Conservation (phyloP, 352 stramenopile genomes). For the Phytophthora ohioensis region DNA sequence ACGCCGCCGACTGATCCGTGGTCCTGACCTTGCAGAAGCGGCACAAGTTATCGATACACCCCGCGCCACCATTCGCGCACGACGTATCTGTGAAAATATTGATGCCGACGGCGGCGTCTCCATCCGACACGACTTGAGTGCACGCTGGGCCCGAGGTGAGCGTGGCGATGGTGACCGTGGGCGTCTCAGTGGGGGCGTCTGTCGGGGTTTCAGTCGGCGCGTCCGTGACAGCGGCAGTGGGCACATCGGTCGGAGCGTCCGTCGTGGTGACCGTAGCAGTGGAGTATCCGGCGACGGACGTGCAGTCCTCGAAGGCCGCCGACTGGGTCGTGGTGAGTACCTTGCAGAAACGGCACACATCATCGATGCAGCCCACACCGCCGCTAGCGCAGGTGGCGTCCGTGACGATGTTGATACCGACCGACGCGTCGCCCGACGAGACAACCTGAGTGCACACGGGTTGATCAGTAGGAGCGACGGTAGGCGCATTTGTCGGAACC, state of each 20-base stretch:
- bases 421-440: slow-evolving; percentile 36
- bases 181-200: slow-evolving; percentile 3
- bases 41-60: slow-evolving; percentile 32
- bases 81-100: slow-evolving; percentile 38
- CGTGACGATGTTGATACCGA: slow-evolving; percentile 38
- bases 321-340: slow-evolving; percentile 32
- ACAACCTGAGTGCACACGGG: slow-evolving; percentile 25
- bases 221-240: not conserved
- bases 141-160: slow-evolving; percentile 7
- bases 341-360: slow-evolving; percentile 56
- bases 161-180: not conserved
- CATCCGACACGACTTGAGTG: slow-evolving; percentile 28
- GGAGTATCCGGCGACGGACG: slow-evolving; percentile 15
- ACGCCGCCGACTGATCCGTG: slow-evolving; percentile 11
- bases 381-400: slow-evolving; percentile 39
- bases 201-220: slow-evolving; percentile 1
- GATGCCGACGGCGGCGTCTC: slow-evolving; percentile 38
- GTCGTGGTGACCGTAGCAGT: not conserved
- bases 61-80: slow-evolving; percentile 31
- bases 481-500: not conserved
- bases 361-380: slow-evolving; percentile 44
- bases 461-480: not conserved
- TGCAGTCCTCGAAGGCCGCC: slow-evolving; percentile 31
- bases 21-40: slow-evolving; percentile 32
- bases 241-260: not conserved